Evolutionary conservation across 2,329 filamentous ascomycete genomes (phyloP).

Genomic region (Colletotrichum theobromicola): DNA sequence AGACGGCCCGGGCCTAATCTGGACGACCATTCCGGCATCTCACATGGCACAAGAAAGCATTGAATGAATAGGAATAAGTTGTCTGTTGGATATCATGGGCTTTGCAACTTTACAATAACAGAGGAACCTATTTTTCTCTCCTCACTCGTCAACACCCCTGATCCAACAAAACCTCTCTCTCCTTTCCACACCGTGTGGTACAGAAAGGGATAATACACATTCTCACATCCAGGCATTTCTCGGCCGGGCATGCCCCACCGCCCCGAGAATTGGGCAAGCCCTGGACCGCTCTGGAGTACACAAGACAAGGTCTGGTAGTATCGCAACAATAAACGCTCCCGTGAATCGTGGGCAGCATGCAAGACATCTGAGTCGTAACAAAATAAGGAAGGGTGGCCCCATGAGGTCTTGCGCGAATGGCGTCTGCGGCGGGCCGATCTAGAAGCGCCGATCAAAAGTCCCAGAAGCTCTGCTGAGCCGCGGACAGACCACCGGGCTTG

Average conservation of each 20-base stretch:
- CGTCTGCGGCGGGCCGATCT: neutral
- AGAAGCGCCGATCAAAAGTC: slow-evolving; percentile 41
- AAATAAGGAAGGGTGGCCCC: slow-evolving; percentile 9
- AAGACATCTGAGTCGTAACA: slow-evolving; percentile 32
- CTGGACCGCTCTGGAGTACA: neutral
- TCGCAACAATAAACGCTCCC: slow-evolving; percentile 23
- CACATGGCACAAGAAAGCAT: neutral
- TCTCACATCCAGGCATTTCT: neutral
- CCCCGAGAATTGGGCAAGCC: neutral
- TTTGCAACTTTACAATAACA: slow-evolving; percentile 14
- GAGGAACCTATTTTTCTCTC: neutral
- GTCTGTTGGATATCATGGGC: slow-evolving; percentile 21
- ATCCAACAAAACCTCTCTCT: slow-evolving; percentile 1
- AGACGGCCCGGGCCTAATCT: neutral
- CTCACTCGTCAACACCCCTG: neutral
- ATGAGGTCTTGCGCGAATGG: neutral
- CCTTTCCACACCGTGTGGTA: neutral
- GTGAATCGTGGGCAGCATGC: slow-evolving; percentile 38
- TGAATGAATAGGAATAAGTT: neutral
- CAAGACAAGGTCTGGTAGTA: slow-evolving; percentile 14
- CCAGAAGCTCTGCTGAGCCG: slow-evolving; percentile 49
- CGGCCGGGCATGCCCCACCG: neutral
- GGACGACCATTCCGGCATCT: neutral
- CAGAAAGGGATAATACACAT: neutral
- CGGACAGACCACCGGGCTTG: slow-evolving; percentile 34